These are phyloP conservation scores for Protomyces lactucae-debilis DNA, from an alignment of 1,139 yeast species.

Conservation along the genomic window DNA sequence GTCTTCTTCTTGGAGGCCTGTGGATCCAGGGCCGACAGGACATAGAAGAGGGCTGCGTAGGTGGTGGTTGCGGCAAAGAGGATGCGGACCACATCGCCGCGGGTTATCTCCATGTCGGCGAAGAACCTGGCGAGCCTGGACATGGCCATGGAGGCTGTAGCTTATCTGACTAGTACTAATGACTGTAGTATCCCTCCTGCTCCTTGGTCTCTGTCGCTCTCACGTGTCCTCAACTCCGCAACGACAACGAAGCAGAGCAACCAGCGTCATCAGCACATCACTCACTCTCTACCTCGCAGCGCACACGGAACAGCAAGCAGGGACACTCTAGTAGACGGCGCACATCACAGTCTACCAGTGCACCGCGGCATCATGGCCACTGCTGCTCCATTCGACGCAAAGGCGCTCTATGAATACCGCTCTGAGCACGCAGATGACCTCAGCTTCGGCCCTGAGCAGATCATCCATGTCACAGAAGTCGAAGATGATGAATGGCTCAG, in stretches of 20 bases:
- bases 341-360: no score
- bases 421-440: conserved; percentile 85
- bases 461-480: conserved; percentile 64
- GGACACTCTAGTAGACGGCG: no score
- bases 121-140: conserved; percentile 8
- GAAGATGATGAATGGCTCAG: conserved; percentile 91
- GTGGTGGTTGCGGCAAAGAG: conserved; percentile 24
- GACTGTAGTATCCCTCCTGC: background rate
- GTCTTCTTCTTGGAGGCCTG: conserved; percentile 3
- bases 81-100: conserved; percentile 19
- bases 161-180: no score
- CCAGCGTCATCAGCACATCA: background rate
- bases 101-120: conserved; percentile 7
- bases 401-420: conserved; percentile 62
- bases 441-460: conserved; percentile 60
- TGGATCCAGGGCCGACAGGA: conserved; percentile 16
- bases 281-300: no score
- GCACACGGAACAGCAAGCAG: no score
- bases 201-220: background rate
- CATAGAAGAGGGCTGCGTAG: conserved; percentile 23
- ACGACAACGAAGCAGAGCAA: background rate
- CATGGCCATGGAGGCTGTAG: background rate
- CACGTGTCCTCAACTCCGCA: background rate
- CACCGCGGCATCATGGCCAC: background rate
- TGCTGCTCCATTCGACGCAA: conserved; percentile 14